phyloP scores from a whole-genome alignment of 148 eudicot genomes.

The Vaccinium vitisidaea region DNA sequence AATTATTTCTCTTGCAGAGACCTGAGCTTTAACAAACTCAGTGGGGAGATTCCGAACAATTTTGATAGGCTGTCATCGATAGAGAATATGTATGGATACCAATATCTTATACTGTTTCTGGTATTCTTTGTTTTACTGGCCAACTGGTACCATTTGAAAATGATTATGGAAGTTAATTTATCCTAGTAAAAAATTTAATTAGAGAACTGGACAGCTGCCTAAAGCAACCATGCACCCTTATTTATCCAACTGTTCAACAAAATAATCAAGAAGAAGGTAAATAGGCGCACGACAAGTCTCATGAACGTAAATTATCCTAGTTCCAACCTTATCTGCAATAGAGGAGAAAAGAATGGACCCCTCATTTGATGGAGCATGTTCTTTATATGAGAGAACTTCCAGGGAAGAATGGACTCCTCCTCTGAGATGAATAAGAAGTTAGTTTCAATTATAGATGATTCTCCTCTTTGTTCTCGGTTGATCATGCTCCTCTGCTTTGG shows the following conservation, averaged over 20 bases:
- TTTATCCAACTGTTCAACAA: background rate
- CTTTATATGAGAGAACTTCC: background rate
- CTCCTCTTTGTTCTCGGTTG: background rate
- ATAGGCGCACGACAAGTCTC: too few relatives aligned
- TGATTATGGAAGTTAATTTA: background rate
- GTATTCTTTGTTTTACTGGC: background rate
- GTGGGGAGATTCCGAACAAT: constrained; percentile 32
- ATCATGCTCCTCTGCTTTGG: background rate
- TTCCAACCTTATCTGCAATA: too few relatives aligned
- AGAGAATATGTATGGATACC: constrained; percentile 28
- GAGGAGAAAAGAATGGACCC: too few relatives aligned
- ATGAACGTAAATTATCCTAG: too few relatives aligned
- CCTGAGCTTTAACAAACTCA: constrained; percentile 41
- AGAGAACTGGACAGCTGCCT: background rate
- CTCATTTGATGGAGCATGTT: background rate
- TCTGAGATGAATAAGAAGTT: background rate
- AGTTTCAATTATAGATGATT: background rate
- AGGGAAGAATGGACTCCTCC: background rate
- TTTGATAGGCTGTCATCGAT: background rate
- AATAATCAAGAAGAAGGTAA: background rate
- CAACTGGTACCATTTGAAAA: background rate
- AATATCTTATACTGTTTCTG: too few relatives aligned
- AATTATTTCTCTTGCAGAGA: constrained; percentile 25
- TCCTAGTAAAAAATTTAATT: background rate
- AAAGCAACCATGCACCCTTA: background rate